Evolutionary conservation across 257 asterid species (phyloP).

Genomic region (Fraxinus cuspidata): DNA sequence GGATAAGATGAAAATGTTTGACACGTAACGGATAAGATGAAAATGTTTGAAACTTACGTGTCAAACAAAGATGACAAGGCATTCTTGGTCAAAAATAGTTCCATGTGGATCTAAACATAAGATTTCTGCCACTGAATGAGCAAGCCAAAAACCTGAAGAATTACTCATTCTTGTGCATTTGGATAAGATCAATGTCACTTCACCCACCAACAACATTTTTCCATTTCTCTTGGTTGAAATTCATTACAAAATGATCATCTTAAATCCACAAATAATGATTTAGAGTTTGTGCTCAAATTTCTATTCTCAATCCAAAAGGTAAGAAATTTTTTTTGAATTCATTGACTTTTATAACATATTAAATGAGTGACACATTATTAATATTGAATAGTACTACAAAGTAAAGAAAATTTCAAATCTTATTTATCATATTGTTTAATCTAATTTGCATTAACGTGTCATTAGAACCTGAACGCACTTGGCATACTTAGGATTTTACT

Average conservation of each 20-base stretch:
- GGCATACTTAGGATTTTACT: no score
- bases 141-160: constrained; percentile 26
- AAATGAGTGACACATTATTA: no score
- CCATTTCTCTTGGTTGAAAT: background rate
- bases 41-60: background rate
- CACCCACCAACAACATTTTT: background rate
- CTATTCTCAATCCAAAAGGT: no score
- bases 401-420: no score
- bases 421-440: no score
- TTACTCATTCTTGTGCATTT: constrained; percentile 7
- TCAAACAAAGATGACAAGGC: constrained; percentile 16
- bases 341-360: no score
- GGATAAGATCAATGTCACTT: constrained; percentile 41
- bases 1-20: constrained; percentile 16
- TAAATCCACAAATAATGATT: background rate
- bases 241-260: background rate
- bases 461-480: no score
- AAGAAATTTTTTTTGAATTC: no score
- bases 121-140: constrained; percentile 24
- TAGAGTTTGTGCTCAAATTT: background rate
- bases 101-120: constrained; percentile 26
- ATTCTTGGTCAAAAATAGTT: constrained; percentile 27
- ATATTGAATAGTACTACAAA: no score
- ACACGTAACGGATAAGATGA: constrained; percentile 26
- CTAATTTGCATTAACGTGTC: no score